Conservation (phyloP, 164 flowering plant genomes). For the Sextonia rubra region DNA sequence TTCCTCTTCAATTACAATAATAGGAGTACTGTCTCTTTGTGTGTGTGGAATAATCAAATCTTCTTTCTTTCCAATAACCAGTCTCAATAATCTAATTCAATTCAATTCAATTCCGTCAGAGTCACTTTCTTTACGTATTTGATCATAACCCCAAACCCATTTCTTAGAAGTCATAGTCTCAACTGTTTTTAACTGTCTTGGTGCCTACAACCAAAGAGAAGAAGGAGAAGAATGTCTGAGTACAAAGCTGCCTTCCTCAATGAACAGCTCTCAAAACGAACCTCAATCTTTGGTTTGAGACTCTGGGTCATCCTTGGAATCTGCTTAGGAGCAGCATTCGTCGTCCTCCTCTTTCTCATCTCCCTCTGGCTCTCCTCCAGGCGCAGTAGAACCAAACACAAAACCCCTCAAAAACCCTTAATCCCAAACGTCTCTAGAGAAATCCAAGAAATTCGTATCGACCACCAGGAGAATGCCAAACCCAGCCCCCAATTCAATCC, state of each 20-base stretch:
- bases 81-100: too few relatives aligned
- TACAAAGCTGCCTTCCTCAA: constrained; percentile 41
- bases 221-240: constrained; percentile 32
- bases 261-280: constrained; percentile 56
- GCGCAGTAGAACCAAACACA: constrained; percentile 18
- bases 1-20: too few relatives aligned
- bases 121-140: not conserved
- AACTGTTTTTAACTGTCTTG: not conserved
- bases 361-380: constrained; percentile 54
- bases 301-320: constrained; percentile 75
- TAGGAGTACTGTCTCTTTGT: too few relatives aligned
- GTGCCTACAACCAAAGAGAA: constrained; percentile 2
- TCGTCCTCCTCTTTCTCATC: constrained; percentile 59
- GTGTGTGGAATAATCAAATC: not conserved
- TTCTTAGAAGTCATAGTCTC: not conserved
- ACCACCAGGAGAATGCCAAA: constrained; percentile 19
- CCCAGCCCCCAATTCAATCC: constrained; percentile 11
- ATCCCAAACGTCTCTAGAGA: constrained; percentile 57
- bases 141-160: not conserved
- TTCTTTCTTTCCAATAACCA: too few relatives aligned
- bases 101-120: not conserved
- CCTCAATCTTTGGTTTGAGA: constrained; percentile 66
- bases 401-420: constrained; percentile 21
- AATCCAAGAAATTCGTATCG: constrained; percentile 50
- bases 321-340: constrained; percentile 65